These are phyloP conservation scores for Sarocladium strictum DNA, from an alignment of 2,329 filamentous ascomycete genomes.

Conservation along the genomic window DNA sequence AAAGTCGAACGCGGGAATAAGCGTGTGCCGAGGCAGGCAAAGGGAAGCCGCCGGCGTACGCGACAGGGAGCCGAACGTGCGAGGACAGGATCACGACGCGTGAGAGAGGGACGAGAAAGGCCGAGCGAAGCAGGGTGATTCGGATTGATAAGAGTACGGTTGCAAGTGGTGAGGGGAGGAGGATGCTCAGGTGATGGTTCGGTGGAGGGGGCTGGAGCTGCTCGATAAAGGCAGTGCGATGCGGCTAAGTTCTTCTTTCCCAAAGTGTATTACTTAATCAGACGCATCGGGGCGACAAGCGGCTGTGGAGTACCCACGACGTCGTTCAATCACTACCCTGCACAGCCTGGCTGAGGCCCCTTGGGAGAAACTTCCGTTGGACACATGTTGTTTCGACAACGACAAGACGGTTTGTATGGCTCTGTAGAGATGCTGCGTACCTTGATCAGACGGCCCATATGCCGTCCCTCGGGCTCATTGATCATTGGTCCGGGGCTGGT, in stretches of 20 bases:
- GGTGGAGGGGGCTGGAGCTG: not conserved
- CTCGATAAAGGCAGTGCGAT: not conserved
- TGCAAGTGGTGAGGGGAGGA: not conserved
- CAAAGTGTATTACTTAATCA: not conserved
- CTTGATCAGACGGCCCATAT: not conserved
- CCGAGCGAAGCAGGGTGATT: not conserved
- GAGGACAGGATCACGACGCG: not conserved
- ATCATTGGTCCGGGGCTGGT: too few relatives aligned
- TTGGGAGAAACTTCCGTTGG: not conserved
- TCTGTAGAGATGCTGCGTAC: not conserved
- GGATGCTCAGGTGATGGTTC: not conserved
- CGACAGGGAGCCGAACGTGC: not conserved
- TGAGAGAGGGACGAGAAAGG: not conserved
- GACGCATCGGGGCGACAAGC: too few relatives aligned
- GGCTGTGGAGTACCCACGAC: not conserved
- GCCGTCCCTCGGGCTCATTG: not conserved
- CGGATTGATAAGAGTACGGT: not conserved
- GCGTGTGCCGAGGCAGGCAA: constrained; percentile 1
- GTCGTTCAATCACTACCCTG: not conserved
- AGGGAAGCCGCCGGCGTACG: not conserved
- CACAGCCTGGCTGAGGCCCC: not conserved
- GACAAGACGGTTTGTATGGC: not conserved
- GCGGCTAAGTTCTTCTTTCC: not conserved
- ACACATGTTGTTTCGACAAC: too few relatives aligned
- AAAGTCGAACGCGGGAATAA: not conserved